Conservation (phyloP, 2,329 filamentous ascomycete genomes). For the Fusarium graminum region DNA sequence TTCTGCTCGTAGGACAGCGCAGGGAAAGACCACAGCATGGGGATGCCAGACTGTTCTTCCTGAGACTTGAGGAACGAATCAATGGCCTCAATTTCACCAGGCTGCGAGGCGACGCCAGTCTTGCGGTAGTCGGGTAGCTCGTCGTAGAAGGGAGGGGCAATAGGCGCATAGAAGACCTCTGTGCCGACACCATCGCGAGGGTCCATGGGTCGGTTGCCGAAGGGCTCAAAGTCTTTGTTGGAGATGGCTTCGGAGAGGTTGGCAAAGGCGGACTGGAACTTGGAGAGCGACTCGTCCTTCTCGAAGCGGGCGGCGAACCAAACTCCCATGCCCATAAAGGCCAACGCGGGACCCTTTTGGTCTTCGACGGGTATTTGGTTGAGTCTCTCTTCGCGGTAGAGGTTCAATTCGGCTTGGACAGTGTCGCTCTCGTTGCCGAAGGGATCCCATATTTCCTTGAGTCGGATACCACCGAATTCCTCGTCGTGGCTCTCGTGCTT, state of each 20-base stretch:
- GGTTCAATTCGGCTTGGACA: slow-evolving; percentile 40
- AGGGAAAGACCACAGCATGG: slow-evolving; percentile 41
- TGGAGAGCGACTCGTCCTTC: slow-evolving; percentile 32
- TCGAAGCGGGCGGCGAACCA: slow-evolving; percentile 47
- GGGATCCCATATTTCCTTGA: slow-evolving; percentile 71
- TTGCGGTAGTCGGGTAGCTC: slow-evolving; percentile 37
- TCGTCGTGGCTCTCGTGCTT: slow-evolving; percentile 42
- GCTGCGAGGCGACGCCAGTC: slow-evolving; percentile 29
- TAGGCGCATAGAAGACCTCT: slow-evolving; percentile 49
- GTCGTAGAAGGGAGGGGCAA: slow-evolving; percentile 44
- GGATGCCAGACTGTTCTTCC: slow-evolving; percentile 35
- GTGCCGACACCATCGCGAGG: slow-evolving; percentile 47
- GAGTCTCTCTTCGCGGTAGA: slow-evolving; percentile 36
- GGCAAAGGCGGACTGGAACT: slow-evolving; percentile 30
- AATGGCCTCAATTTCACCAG: slow-evolving; percentile 31
- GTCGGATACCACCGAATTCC: slow-evolving; percentile 36
- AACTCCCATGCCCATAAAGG: slow-evolving; percentile 45
- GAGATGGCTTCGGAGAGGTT: slow-evolving; percentile 41
- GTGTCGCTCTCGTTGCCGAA: slow-evolving; percentile 51
- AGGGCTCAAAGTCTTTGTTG: slow-evolving; percentile 32
- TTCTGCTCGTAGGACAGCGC: slow-evolving; percentile 30
- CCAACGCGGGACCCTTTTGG: slow-evolving; percentile 43
- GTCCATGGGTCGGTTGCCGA: slow-evolving; percentile 43
- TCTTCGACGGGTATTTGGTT: slow-evolving; percentile 27
- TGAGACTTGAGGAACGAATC: slow-evolving; percentile 37